Percentiles rank a stretch among this genome's conserved stretches.
Conservation (phyloP, 2,329 filamentous ascomycete species). For the Spiromastix sp. region DNA sequence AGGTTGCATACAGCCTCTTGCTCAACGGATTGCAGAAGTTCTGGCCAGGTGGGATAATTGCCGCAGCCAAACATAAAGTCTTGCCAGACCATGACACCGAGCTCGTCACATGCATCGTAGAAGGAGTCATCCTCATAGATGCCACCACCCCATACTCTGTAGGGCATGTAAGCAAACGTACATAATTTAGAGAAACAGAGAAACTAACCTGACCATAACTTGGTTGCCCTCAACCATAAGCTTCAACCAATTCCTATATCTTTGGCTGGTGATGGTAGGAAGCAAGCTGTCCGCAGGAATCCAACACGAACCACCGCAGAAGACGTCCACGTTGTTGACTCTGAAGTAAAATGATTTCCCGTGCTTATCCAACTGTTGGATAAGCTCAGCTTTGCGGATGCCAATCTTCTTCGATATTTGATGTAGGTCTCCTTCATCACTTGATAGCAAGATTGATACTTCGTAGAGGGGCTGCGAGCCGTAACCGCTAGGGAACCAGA, state of each 20-base stretch:
- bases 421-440: too few species aligned
- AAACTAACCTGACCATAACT: constrained; percentile 53
- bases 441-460: constrained; percentile 34
- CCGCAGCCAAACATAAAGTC: constrained; percentile 77
- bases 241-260: constrained; percentile 51
- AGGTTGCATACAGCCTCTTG: constrained; percentile 56
- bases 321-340: constrained; percentile 55
- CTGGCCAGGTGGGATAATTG: constrained; percentile 58
- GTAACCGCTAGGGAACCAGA: constrained; percentile 53
- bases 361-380: constrained; percentile 36
- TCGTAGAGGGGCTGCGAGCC: constrained; percentile 49
- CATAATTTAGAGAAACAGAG: too few species aligned
- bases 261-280: constrained; percentile 41
- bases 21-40: constrained; percentile 53
- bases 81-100: constrained; percentile 74
- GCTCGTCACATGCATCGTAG: constrained; percentile 65
- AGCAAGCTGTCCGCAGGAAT: constrained; percentile 55
- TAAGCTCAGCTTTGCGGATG: constrained; percentile 40
- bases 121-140: constrained; percentile 67
- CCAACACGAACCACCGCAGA: constrained; percentile 57
- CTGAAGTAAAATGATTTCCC: constrained; percentile 57
- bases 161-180: too few species aligned
- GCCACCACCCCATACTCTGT: constrained; percentile 61
- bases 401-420: constrained; percentile 41
- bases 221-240: constrained; percentile 53